Evolutionary conservation across 78 protist species (phyloP).

Genomic region (Dictyostelium brefeldianum): DNA sequence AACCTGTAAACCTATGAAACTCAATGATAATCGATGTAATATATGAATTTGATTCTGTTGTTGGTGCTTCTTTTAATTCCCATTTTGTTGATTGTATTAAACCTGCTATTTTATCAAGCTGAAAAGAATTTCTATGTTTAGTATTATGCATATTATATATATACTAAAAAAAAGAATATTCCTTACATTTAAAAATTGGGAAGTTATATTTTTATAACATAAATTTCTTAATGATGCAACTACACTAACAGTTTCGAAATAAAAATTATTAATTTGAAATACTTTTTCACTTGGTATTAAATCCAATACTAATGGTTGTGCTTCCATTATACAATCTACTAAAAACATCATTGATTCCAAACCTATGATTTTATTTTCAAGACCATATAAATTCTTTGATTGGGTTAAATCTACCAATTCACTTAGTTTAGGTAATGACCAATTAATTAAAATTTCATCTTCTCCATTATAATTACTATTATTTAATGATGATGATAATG

Average conservation of each 20-base stretch:
- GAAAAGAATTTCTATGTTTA: neutral
- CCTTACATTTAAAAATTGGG: conserved; percentile 42
- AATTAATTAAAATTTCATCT: conserved; percentile 56
- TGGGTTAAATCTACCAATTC: conserved; percentile 21
- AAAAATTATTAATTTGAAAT: conserved; percentile 20
- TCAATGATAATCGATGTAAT: conserved; percentile 28
- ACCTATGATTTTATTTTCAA: conserved; percentile 57
- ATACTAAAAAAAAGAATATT: neutral
- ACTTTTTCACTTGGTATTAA: conserved; percentile 61
- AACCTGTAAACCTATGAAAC: conserved; percentile 62
- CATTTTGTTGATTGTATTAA: conserved; percentile 25
- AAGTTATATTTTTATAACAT: conserved; percentile 68
- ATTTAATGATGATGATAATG: neutral
- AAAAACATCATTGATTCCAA: conserved; percentile 82
- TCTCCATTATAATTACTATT: conserved; percentile 3
- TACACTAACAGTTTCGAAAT: conserved; percentile 70
- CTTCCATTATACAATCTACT: conserved; percentile 76
- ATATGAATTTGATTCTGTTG: conserved; percentile 52
- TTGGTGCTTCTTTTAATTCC: conserved; percentile 77
- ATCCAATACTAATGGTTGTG: conserved; percentile 49
- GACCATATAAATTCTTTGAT: conserved; percentile 39
- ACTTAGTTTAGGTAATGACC: conserved; percentile 56
- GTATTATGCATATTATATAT: neutral
- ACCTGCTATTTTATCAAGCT: conserved; percentile 24
- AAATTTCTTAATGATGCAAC: conserved; percentile 52